These are phyloP conservation scores for Vanilla planifolia DNA, from an alignment of 106 monocot species.

Conservation along the genomic window DNA sequence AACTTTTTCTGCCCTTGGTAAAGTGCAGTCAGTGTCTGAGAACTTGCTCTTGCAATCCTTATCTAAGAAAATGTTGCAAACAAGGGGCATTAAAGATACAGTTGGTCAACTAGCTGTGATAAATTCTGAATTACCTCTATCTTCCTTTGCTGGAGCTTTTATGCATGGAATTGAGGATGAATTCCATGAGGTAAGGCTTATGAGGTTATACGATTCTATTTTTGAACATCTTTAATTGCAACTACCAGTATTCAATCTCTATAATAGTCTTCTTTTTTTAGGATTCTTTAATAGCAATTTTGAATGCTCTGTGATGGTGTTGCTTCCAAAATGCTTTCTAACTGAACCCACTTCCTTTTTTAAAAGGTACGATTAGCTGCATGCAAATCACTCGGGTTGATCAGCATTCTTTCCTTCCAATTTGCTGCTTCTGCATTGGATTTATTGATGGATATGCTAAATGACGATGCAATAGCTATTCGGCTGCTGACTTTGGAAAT, in stretches of 20 bases:
- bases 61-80: slow-evolving; percentile 57
- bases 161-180: slow-evolving; percentile 95
- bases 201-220: neutral
- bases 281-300: neutral
- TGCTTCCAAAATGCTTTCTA: too few relatives aligned
- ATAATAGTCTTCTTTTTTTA: neutral
- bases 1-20: slow-evolving; percentile 69
- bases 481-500: slow-evolving; percentile 52
- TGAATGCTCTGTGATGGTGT: too few relatives aligned
- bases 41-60: slow-evolving; percentile 62
- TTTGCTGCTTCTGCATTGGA: slow-evolving; percentile 57
- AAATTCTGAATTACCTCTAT: slow-evolving; percentile 26
- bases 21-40: slow-evolving; percentile 59
- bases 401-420: slow-evolving; percentile 44
- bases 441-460: slow-evolving; percentile 76
- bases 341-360: neutral
- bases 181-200: slow-evolving; percentile 57
- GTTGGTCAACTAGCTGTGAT: slow-evolving; percentile 16
- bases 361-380: slow-evolving; percentile 63
- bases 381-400: slow-evolving; percentile 66
- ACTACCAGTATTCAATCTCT: neutral
- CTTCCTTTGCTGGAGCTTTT: slow-evolving; percentile 70
- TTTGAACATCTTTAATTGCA: neutral
- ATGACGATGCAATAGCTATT: slow-evolving; percentile 65
- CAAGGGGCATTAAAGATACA: slow-evolving; percentile 16